Evolutionary conservation across 139 green algal species (phyloP), one percentile per base, ranked within the genome.

Genomic region (Micractinium conductrix): DNA sequence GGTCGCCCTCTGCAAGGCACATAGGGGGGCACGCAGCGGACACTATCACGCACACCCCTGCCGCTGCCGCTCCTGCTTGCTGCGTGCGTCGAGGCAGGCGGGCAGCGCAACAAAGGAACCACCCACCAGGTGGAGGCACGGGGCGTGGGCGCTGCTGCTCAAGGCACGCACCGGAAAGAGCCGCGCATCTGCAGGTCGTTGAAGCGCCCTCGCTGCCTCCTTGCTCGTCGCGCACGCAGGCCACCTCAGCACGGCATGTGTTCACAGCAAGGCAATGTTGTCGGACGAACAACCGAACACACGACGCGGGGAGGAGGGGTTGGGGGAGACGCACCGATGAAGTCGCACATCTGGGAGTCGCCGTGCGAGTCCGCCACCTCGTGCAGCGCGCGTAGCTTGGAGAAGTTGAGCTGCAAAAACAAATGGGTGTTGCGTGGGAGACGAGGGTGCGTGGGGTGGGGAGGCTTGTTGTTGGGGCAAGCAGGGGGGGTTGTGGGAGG

Each of bases 321-420:
- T 69, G 26, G 4, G 30, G 9, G 62, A 28, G 62, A 4, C 81
- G 55, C 65, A 93, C 89, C 94, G 22, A 99, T 85, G 79, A 99
- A 99, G 88, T 98, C 96, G 24, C 81, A 86, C 92, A 98, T 94
- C 87, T 91, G 74, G 22, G 93, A 86, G 74, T 99, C 96, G 4
- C 90, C 91, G 71, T 91, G 75, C 78, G 95, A 93, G 43, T 95
- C 93, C 16, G 96, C 96, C 75, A 86, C 81, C 40, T 76, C 67
- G 62, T 94, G 89, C 70, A 95, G 81, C 33, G 60, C 63, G 14
- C 92, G 78, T 63, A 95, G 88, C 86, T 95, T 95, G 55, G 55
- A 90, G 85, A 98, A 98, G 91, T 98, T 98, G 55, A 99, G 91
- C 93, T n/a, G n/a, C n/a, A n/a, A n/a, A n/a, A n/a, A n/a, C n/a